phyloP scores from a whole-genome alignment of 352 stramenopile genomes.

The Ophiocytium majus region DNA sequence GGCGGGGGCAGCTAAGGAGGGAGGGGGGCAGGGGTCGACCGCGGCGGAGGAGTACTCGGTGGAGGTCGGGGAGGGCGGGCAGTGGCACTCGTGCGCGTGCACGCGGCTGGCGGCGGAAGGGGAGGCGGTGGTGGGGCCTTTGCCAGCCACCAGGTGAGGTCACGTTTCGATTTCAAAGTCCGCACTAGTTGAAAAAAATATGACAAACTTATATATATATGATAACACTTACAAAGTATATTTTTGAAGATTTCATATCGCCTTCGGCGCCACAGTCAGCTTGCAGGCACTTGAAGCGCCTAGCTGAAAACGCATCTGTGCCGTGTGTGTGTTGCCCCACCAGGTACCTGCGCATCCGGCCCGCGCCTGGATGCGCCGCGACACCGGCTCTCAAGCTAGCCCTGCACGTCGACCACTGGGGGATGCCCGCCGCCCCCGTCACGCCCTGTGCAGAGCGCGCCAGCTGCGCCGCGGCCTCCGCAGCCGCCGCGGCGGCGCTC shows the following conservation, averaged over 20 bases:
- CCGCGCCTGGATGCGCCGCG: not conserved
- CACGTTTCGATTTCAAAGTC: too few relatives aligned
- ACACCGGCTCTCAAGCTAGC: not conserved
- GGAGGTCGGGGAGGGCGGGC: not conserved
- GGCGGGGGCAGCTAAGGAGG: not conserved
- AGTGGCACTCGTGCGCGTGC: not conserved
- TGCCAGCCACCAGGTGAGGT: not conserved
- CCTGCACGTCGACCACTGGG: not conserved
- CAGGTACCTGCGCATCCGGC: slow-evolving; percentile 10
- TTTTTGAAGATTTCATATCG: too few relatives aligned
- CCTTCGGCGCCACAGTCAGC: too few relatives aligned
- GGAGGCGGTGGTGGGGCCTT: not conserved
- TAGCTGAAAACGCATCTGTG: too few relatives aligned
- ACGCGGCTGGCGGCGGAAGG: not conserved
- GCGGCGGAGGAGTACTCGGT: not conserved
- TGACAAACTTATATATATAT: too few relatives aligned
- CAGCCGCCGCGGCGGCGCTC: not conserved
- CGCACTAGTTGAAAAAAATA: too few relatives aligned
- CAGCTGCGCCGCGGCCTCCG: too few relatives aligned
- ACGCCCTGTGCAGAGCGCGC: too few relatives aligned
- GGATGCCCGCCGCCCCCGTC: too few relatives aligned
- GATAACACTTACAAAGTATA: too few relatives aligned
- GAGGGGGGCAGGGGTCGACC: not conserved
- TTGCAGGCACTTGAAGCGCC: too few relatives aligned
- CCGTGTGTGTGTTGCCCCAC: too few relatives aligned